Conservation (phyloP, 257 asterid species). For the Dorcoceras hygrometricum region DNA sequence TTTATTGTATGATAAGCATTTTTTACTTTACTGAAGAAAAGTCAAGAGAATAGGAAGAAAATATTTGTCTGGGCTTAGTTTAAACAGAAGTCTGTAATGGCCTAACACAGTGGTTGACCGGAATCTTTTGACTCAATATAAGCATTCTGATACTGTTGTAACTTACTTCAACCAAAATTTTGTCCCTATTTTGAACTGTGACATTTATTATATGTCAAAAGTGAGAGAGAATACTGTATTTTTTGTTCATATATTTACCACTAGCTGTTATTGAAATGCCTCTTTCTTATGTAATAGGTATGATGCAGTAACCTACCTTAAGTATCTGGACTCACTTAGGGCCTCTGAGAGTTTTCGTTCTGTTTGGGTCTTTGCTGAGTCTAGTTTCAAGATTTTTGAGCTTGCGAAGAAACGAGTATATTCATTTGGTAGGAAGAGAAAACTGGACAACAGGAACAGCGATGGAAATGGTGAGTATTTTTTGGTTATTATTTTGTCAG, state of each 20-base stretch:
- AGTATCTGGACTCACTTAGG: slow-evolving; percentile 94
- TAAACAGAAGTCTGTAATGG: neutral
- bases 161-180: slow-evolving; percentile 1
- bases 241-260: neutral
- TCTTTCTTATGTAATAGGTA: slow-evolving; percentile 55
- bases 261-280: neutral
- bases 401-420: slow-evolving; percentile 92
- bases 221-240: neutral
- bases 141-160: neutral
- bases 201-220: neutral
- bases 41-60: slow-evolving; percentile 12
- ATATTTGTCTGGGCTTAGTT: slow-evolving; percentile 3
- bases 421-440: slow-evolving; percentile 65
- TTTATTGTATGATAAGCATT: slow-evolving; percentile 1
- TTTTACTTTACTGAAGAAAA: neutral
- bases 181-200: neutral
- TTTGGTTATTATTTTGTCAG: slow-evolving; percentile 20
- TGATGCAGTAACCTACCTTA: slow-evolving; percentile 90
- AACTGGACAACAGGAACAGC: slow-evolving; percentile 48
- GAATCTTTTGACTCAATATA: neutral
- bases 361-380: slow-evolving; percentile 97
- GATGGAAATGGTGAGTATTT: slow-evolving; percentile 57
- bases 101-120: neutral
- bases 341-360: slow-evolving; percentile 98
- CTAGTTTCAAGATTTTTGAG: slow-evolving; percentile 96